Evolutionary conservation across 768 basidiomycete genomes (phyloP), one percentile per base, ranked within the genome.

Genomic region (Rhodotorula sphaerocarpa): DNA sequence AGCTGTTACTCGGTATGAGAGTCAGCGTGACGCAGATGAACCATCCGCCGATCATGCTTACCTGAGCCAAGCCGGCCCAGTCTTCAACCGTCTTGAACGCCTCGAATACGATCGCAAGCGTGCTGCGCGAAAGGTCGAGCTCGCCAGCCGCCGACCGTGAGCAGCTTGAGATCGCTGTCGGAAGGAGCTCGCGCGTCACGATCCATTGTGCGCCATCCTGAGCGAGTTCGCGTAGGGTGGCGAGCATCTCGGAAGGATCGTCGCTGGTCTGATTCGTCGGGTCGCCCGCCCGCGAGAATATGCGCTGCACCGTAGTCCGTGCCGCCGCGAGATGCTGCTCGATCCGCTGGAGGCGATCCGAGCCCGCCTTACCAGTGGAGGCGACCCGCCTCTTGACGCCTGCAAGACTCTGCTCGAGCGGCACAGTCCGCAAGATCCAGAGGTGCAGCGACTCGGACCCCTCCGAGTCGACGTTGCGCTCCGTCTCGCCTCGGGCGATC

Each of bases 401-500:
- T 6, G 42, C 50, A 5, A 23, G 34, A 34, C 43, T 27, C 12
- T 7, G 11, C 42, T 15, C 55, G n/a, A 58, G 41, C 11, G 57
- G 30, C 15, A 51, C 50, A 11, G 57, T 58, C 20, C 57, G 41
- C 3, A 65, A 10, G n/a, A 65, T 56, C 63, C 63, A 65, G 3
- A 65, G 44, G 30, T 65, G 63, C 2, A 60, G 11, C 31, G 54
- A 56, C 23, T 59, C 58, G 33, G 5, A 10, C 7, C 10, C 28
- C 25, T 50, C 36, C 27, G 28, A 1, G 31, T 3, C 12, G 18
- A 10, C 18, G 6, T 28, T 3, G 34, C 42, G 20, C 45, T 65
- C 67, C 20, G 67, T 69, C 58, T 69, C 67, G 15, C 67, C 67
- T 20, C 67, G 50, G 28, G 67, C 67, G 46, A 69, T 69, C 60